Evolutionary conservation across 495 filamentous ascomycete genomes (phyloP).

Genomic region (Xylaria intraflava): DNA sequence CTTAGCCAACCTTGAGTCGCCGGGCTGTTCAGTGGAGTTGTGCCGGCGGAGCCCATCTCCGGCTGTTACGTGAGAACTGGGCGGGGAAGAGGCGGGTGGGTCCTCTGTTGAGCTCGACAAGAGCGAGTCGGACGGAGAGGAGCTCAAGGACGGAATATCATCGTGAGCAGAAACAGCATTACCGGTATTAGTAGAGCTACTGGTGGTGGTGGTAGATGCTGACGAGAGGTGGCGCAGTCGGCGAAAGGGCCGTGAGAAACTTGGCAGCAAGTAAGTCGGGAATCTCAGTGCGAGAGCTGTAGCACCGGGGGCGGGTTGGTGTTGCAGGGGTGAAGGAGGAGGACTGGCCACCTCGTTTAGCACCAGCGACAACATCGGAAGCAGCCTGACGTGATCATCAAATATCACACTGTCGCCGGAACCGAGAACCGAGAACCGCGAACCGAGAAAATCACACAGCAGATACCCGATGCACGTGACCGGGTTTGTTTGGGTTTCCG

Average conservation of each 20-base stretch:
- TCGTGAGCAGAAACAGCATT: slow-evolving; percentile 3
- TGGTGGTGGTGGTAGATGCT: background rate
- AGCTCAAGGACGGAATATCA: slow-evolving; percentile 24
- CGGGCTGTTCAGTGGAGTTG: slow-evolving; percentile 2
- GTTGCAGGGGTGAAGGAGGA: slow-evolving; percentile 6
- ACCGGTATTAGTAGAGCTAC: background rate
- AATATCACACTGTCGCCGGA: background rate
- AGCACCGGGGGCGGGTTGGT: background rate
- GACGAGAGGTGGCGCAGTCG: slow-evolving; percentile 24
- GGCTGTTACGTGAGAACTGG: slow-evolving; percentile 13
- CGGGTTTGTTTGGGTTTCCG: too few relatives aligned
- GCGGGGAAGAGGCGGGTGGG: slow-evolving; percentile 4
- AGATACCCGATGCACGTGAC: too few relatives aligned
- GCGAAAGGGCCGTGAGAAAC: slow-evolving; percentile 38
- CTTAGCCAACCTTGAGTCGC: slow-evolving; percentile 21
- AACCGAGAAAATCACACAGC: too few relatives aligned
- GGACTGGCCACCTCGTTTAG: slow-evolving; percentile 6
- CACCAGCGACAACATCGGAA: slow-evolving; percentile 7
- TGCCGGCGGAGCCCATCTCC: slow-evolving; percentile 6
- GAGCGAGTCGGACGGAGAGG: slow-evolving; percentile 27
- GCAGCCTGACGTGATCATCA: background rate
- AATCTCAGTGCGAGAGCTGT: slow-evolving; percentile 21
- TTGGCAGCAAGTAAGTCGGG: slow-evolving; percentile 44
- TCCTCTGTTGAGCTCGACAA: slow-evolving; percentile 14
- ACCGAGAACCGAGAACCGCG: too few relatives aligned